Conservation (phyloP, 805 yeast species). For the Candida insectorum region DNA sequence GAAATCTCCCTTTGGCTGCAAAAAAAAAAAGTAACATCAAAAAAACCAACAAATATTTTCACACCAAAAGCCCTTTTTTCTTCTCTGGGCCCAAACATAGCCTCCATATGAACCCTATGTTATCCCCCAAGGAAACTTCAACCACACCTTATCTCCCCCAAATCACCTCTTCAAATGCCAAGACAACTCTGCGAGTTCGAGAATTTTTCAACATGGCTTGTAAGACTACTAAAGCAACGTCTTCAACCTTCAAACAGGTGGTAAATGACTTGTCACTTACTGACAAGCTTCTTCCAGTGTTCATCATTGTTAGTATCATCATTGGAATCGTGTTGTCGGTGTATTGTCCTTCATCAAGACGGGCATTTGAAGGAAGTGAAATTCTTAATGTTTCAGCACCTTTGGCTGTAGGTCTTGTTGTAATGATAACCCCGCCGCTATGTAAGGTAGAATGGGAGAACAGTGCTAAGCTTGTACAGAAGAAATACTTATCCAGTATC, state of each 20-base stretch:
- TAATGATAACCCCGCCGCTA: slow-evolving; percentile 58
- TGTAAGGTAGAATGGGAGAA: slow-evolving; percentile 54
- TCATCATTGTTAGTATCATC: slow-evolving; percentile 34
- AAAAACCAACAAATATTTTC: too few species aligned
- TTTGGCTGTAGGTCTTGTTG: slow-evolving; percentile 47
- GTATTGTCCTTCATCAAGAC: slow-evolving; percentile 33
- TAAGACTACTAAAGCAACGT: background rate
- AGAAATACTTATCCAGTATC: slow-evolving; percentile 19
- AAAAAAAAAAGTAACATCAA: too few species aligned
- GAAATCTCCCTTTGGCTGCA: too few species aligned
- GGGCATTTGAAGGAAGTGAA: slow-evolving; percentile 31
- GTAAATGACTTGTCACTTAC: slow-evolving; percentile 19
- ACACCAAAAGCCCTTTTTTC: too few species aligned
- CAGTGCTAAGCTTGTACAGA: slow-evolving; percentile 15
- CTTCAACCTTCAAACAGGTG: background rate
- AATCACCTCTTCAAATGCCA: too few species aligned
- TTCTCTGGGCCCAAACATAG: too few species aligned
- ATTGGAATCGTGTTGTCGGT: slow-evolving; percentile 40
- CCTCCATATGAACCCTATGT: too few species aligned
- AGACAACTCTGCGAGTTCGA: too few species aligned
- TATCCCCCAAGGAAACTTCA: too few species aligned
- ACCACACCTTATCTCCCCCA: too few species aligned
- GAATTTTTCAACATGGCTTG: too few species aligned
- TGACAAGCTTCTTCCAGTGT: slow-evolving; percentile 35
- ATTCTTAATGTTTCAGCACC: slow-evolving; percentile 42